These are phyloP conservation scores for Mycena latifolia DNA, from an alignment of 768 basidiomycete genomes.

Conservation along the genomic window DNA sequence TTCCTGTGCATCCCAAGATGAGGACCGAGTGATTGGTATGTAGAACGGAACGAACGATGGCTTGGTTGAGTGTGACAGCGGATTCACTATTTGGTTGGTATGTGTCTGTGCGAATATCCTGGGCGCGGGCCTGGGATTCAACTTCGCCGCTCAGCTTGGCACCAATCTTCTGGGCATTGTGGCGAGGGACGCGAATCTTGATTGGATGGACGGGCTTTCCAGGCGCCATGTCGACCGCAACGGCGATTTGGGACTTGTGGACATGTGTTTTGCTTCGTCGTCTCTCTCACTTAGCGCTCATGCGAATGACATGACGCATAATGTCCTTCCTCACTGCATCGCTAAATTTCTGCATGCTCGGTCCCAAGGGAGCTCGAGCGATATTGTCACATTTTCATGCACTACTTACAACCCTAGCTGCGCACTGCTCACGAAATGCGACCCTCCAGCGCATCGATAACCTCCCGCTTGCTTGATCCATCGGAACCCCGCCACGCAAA, in stretches of 20 bases:
- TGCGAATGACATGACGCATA: too few relatives aligned
- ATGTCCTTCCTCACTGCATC: too few relatives aligned
- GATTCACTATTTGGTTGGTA: slow-evolving; percentile 73
- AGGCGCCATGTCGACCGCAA: slow-evolving; percentile 78
- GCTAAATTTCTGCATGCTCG: too few relatives aligned
- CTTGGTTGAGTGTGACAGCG: slow-evolving; percentile 62
- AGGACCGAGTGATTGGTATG: slow-evolving; percentile 6
- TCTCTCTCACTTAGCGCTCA: too few relatives aligned
- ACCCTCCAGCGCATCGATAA: slow-evolving; percentile 62
- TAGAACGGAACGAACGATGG: slow-evolving; percentile 65
- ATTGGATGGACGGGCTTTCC: slow-evolving; percentile 68
- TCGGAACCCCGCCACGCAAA: slow-evolving; percentile 58
- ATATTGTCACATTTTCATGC: too few relatives aligned
- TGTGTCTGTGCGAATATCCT: slow-evolving; percentile 65
- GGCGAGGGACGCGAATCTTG: slow-evolving; percentile 77
- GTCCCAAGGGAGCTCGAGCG: too few relatives aligned
- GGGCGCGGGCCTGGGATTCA: slow-evolving; percentile 62
- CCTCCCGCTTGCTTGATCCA: slow-evolving; percentile 58
- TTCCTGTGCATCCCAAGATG: slow-evolving; percentile 56
- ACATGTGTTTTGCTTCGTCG: too few relatives aligned
- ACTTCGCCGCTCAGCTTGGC: slow-evolving; percentile 72
- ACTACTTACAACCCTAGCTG: slow-evolving; percentile 39
- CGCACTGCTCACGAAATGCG: slow-evolving; percentile 51
- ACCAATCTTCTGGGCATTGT: slow-evolving; percentile 80
- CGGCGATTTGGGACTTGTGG: too few relatives aligned